A percentile compares a stretch with the other conserved stretches of the same genome.
phyloP scores from a whole-genome alignment of 1,284 basidiomycete genomes.

The Papiliotrema nemorosa region DNA sequence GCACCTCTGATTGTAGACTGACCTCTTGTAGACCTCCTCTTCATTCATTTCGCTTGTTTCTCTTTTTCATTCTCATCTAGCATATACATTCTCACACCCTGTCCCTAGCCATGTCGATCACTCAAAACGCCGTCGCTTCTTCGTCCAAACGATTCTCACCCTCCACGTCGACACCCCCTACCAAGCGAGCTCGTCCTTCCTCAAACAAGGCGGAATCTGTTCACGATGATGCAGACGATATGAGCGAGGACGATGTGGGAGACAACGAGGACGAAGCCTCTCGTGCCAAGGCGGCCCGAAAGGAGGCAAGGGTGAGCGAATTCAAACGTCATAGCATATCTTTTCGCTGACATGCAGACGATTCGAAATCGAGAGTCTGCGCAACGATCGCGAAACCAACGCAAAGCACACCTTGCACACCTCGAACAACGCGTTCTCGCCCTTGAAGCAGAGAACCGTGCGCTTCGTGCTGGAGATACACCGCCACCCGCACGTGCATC shows the following conservation, averaged over 20 bases:
- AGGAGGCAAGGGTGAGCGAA: conserved; percentile 40
- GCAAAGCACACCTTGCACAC: conserved; percentile 45
- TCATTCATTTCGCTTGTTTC: conserved; percentile 3
- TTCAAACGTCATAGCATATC: background rate
- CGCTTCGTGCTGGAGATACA: conserved; percentile 20
- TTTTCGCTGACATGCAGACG: conserved; percentile 17
- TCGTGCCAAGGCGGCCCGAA: conserved; percentile 33
- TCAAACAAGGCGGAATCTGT: conserved; percentile 8
- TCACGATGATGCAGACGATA: background rate
- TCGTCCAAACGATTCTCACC: conserved; percentile 22
- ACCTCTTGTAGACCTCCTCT: background rate
- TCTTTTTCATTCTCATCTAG: background rate
- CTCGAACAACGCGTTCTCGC: conserved; percentile 45
- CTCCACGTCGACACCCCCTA: conserved; percentile 1
- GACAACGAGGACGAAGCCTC: conserved; percentile 18
- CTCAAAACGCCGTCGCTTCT: conserved; percentile 15
- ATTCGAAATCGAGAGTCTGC: conserved; percentile 46
- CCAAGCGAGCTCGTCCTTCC: conserved; percentile 19
- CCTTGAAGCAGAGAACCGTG: conserved; percentile 43
- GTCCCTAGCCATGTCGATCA: background rate
- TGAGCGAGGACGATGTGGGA: conserved; percentile 12
- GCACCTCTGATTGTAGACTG: too few species aligned
- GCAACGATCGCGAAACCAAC: conserved; percentile 45
- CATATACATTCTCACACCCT: background rate
- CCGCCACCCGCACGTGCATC: conserved; percentile 5